Evolutionary conservation across 176 grass and related monocot genomes (phyloP), one percentile per base, ranked within the genome.

Genomic region (Luzula sylvatica): DNA sequence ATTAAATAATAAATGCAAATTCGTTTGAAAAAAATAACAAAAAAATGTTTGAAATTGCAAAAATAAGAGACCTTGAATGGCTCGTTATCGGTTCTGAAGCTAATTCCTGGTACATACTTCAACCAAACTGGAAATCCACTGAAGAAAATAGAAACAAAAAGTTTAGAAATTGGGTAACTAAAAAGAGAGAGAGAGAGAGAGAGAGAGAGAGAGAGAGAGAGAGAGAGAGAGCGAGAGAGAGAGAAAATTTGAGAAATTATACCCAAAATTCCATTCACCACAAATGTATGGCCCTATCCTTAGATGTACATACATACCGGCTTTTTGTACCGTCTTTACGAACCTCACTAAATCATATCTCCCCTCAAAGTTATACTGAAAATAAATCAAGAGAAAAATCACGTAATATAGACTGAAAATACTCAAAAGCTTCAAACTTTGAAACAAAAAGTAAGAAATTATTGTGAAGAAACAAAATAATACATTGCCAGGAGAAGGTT

Each of bases 181-280:
- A n/a, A n/a, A n/a, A n/a, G n/a, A n/a, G 70, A 3, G 8, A 65
- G 61, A 53, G 30, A 35, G 38, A 2, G 54, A 42, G 70, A 54
- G 17, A 59, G 21, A 43, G 46, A 15, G 39, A 32, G 2, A 73
- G 23, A 23, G 56, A 42, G 58, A 14, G 53, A 52, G n/a, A n/a
- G n/a, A n/a, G 39, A n/a, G 17, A 42, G 51, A 7, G 16, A 24
- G 49, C 16, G n/a, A 40, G 9, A 8, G 2, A 66, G 59, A 56
- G 28, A 20, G 46, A 42, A 11, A 79, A 24, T 26, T 67, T 11
- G 20, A 11, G 61, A 20, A 54, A 38, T 48, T 38, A 54, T 83
- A 98, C 93, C 92, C 93, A 18, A 98, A 98, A 75, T 98, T 98
- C 93, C 93, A 98, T 70, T 98, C 93, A 68, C 85, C 93, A 7